Percentiles rank a stretch among this genome's conserved stretches.
Evolutionary conservation across 176 grass and related monocot species (phyloP).

Genomic region (Zizania latifolia): DNA sequence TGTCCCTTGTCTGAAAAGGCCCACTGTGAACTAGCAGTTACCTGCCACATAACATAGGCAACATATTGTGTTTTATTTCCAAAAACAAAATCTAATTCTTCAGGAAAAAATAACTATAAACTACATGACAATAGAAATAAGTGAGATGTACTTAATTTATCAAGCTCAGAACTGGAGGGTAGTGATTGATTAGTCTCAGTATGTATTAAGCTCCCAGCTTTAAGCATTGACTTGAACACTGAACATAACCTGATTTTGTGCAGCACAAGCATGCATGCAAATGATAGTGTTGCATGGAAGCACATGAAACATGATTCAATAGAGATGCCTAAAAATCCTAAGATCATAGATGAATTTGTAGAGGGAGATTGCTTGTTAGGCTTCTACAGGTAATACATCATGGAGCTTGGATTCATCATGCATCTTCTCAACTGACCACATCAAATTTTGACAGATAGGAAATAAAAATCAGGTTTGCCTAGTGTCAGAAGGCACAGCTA

Average conservation of each 20-base stretch:
- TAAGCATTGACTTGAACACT: no score
- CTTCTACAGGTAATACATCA: background rate
- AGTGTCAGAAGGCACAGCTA: background rate
- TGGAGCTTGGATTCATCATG: background rate
- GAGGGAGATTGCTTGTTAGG: background rate
- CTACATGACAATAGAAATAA: no score
- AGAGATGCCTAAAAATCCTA: background rate
- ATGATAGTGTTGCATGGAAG: background rate
- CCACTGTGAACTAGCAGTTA: background rate
- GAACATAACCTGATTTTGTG: background rate
- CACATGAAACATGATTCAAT: background rate
- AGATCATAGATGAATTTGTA: background rate
- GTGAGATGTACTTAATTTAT: no score
- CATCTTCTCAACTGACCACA: slow-evolving; percentile 1
- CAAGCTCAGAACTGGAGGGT: no score
- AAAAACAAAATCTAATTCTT: no score
- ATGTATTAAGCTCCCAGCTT: no score
- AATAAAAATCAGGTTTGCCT: background rate
- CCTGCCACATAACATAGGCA: background rate
- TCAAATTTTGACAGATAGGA: background rate
- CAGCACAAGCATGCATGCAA: background rate
- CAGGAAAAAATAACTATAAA: no score
- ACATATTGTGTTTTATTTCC: no score
- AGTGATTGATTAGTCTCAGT: background rate
- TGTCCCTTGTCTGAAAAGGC: background rate